Conservation (phyloP, 2,329 filamentous ascomycete species). For the Claviceps sp. region DNA sequence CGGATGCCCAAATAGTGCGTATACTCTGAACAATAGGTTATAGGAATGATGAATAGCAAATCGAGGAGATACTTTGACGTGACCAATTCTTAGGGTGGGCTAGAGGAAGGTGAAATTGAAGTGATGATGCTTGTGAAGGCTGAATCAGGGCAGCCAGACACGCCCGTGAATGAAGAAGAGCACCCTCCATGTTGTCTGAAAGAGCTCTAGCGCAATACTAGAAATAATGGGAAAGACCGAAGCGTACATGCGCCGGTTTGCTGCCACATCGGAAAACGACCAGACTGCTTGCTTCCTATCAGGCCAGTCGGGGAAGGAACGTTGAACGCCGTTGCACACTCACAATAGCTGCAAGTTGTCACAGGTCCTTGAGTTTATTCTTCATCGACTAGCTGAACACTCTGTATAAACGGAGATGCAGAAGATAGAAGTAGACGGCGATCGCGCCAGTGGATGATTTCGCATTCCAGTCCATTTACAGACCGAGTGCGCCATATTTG, state of each 20-base stretch:
- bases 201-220: neutral
- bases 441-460: neutral
- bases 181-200: neutral
- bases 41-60: neutral
- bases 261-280: neutral
- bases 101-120: neutral
- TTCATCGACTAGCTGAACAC: neutral
- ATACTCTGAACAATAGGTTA: neutral
- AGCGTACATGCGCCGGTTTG: neutral
- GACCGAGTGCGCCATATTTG: conserved; percentile 21
- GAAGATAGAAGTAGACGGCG: neutral
- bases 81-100: neutral
- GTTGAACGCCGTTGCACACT: neutral
- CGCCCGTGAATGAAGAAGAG: neutral
- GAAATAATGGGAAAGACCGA: neutral
- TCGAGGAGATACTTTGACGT: neutral
- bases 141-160: neutral
- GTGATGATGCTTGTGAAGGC: neutral
- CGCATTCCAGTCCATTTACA: conserved; percentile 12
- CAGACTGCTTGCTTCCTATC: neutral
- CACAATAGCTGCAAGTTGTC: neutral
- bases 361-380: neutral
- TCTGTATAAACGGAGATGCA: neutral
- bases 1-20: neutral
- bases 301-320: neutral